A percentile compares a stretch with the other conserved stretches of the same genome.
phyloP scores from a whole-genome alignment of 192 early-diverging fungal genomes.

The Coemansia sp. region DNA sequence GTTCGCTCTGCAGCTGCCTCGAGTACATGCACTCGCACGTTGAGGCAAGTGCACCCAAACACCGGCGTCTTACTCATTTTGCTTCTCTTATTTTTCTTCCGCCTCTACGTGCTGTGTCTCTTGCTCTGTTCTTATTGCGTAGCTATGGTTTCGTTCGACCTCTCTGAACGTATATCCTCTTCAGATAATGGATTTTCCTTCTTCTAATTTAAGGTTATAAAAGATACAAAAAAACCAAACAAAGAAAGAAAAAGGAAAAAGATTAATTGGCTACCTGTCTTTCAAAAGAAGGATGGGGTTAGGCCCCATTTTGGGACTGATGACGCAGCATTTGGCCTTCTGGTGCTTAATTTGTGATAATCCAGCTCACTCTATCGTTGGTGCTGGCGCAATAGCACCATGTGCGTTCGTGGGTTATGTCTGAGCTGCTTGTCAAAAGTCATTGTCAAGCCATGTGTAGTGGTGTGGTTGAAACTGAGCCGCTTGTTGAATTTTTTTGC shows the following conservation, averaged over 20 bases:
- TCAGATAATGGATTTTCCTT: not conserved
- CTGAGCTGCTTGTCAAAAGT: not conserved
- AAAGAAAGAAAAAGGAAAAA: slow-evolving; percentile 3
- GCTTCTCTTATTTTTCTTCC: slow-evolving; percentile 13
- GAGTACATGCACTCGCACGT: slow-evolving; percentile 33
- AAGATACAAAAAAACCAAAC: slow-evolving; percentile 17
- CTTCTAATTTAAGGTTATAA: not conserved
- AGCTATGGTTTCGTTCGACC: not conserved
- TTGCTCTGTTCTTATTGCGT: not conserved
- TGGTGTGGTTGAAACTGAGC: not conserved
- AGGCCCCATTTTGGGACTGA: not conserved
- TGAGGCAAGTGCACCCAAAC: slow-evolving; percentile 43
- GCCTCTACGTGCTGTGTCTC: not conserved
- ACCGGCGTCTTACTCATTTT: slow-evolving; percentile 12
- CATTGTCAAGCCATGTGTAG: not conserved
- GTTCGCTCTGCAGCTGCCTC: slow-evolving; percentile 22
- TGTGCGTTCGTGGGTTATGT: not conserved
- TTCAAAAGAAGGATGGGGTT: not conserved
- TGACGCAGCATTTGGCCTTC: not conserved
- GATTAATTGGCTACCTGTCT: not conserved
- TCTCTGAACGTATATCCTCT: not conserved
- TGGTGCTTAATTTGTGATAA: no score
- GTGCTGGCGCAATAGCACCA: not conserved
- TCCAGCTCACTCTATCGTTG: no score
- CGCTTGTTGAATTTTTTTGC: not conserved